Evolutionary conservation across 2,329 filamentous ascomycete species (phyloP).

Genomic region (Ophiostoma himal-ulmi): DNA sequence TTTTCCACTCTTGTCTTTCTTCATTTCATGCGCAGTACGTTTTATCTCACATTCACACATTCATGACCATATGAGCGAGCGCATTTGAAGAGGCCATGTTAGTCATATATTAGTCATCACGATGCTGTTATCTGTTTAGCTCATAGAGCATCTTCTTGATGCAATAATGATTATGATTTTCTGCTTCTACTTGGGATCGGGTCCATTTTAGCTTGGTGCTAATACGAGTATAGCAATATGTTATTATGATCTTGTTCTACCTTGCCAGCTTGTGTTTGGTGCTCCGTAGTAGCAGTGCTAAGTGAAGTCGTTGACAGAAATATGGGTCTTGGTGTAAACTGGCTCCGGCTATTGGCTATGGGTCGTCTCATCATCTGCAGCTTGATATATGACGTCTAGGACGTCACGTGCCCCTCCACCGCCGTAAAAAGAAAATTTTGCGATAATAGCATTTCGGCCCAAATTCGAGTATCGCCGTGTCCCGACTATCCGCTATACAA

Average conservation of each 20-base stretch:
- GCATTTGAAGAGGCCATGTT: not conserved
- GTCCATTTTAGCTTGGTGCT: too few species aligned
- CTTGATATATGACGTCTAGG: constrained; percentile 7
- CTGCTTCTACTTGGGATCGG: not conserved
- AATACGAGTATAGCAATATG: not conserved
- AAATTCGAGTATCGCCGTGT: not conserved
- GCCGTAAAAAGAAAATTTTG: constrained; percentile 17
- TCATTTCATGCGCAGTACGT: not conserved
- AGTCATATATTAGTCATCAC: not conserved
- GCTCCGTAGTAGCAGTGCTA: not conserved
- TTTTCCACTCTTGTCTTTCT: not conserved
- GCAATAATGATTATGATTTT: not conserved
- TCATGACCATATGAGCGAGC: constrained; percentile 10
- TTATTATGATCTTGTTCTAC: not conserved
- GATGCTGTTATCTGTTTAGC: not conserved
- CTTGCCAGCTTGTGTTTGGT: not conserved
- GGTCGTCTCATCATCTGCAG: not conserved
- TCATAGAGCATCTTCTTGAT: not conserved
- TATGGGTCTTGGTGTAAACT: not conserved
- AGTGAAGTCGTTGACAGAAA: not conserved
- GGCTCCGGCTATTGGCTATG: not conserved
- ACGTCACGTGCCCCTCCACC: constrained; percentile 16
- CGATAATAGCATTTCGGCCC: constrained; percentile 11
- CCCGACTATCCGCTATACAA: constrained; percentile 9
- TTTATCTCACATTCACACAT: not conserved